Evolutionary conservation across 805 yeast genomes (phyloP), one percentile per base, ranked within the genome.

Genomic region (Ogataea dorogensis): DNA sequence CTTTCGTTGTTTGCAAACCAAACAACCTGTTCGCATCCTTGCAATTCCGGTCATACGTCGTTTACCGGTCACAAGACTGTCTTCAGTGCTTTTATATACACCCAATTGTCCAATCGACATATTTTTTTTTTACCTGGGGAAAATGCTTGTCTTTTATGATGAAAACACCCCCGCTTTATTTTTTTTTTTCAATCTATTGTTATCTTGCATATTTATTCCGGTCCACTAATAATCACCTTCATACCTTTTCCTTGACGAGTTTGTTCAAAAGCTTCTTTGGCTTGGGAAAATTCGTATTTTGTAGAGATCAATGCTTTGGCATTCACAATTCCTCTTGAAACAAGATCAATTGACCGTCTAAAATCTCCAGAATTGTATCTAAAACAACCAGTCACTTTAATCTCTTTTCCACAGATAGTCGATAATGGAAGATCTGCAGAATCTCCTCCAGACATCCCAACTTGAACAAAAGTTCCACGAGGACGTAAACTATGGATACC

Each of bases 381-480:
- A 27, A 33, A 38, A 17, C 42, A 33, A 3, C 38, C 42, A 2
- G 35, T 38, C 17, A 33, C 42, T 18, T 28, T 24, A 25, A 38
- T 33, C 26, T 38, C 42, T 15, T 29, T 38, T 7, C 38, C 42
- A 12, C 38, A 38, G 20, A 38, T 38, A 5, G 42, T 33, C 7
- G 42, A 33, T 6, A 38, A 27, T 12, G 42, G 42, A 15, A 38
- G 23, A n/a, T 33, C 42, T 5, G 38, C 42, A 19, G 24, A 24
- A 19, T 38, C 42, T 10, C 38, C 31, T 11, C 35, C 35, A n/a
- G 42, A 33, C 63, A 50, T 53, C 31, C 51, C 63, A 31, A 46
- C 59, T 24, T 44, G 46, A 44, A 43, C 51, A 28, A 48, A 41
- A 13, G 49, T 44, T 7, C 54, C 56, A 10, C 56, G 53, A 6